A percentile compares a stretch with the other conserved stretches of the same genome.
phyloP scores from a whole-genome alignment of 148 eudicot genomes.

The Silene uniflora region DNA sequence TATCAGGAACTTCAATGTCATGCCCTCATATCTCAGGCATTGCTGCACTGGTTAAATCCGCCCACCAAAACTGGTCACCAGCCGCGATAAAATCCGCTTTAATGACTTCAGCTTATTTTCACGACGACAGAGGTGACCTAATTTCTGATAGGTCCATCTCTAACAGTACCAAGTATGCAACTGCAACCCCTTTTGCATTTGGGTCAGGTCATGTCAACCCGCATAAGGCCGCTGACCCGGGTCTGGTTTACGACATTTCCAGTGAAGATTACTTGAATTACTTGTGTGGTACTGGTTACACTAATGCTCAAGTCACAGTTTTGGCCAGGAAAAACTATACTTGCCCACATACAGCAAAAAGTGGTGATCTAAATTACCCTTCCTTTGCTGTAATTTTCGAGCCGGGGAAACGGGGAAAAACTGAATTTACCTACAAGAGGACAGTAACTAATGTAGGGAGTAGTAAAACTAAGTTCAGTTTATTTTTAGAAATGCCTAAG shows the following conservation, averaged over 20 bases:
- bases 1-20: constrained; percentile 81
- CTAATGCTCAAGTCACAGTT: constrained; percentile 39
- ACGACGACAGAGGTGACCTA: constrained; percentile 32
- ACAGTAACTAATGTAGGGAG: constrained; percentile 63
- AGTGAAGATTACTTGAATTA: constrained; percentile 45
- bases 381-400: constrained; percentile 47
- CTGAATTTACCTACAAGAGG: constrained; percentile 36
- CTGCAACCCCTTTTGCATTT: constrained; percentile 53
- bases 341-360: constrained; percentile 30
- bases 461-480: constrained; percentile 33
- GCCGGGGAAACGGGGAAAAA: constrained; percentile 17
- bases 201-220: constrained; percentile 79
- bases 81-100: constrained; percentile 71
- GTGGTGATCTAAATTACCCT: constrained; percentile 62
- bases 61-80: constrained; percentile 63
- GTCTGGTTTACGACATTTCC: constrained; percentile 53
- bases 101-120: constrained; percentile 57
- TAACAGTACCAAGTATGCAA: constrained; percentile 16
- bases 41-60: constrained; percentile 55
- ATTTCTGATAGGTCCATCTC: constrained; percentile 43
- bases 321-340: constrained; percentile 42
- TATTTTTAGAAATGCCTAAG: constrained; percentile 34
- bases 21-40: constrained; percentile 71
- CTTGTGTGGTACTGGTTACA: constrained; percentile 52
- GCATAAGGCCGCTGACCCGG: constrained; percentile 57